Conservation (phyloP, 208 protist genomes). For the Wallacemonas sp. region DNA sequence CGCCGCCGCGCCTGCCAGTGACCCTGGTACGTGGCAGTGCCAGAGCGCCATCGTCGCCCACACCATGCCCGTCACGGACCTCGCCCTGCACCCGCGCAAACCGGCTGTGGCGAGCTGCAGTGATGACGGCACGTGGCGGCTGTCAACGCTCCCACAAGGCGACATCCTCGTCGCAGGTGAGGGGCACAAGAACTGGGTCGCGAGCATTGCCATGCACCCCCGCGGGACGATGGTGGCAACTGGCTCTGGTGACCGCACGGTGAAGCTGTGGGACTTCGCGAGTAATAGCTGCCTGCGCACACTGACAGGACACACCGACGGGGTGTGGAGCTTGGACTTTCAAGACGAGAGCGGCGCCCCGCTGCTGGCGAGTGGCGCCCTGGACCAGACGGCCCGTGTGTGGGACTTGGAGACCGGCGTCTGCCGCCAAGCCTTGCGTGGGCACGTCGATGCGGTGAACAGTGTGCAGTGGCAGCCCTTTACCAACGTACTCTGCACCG, state of each 20-base stretch:
- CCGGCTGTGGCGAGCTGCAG: conserved; percentile 95
- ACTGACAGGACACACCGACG: conserved; percentile 93
- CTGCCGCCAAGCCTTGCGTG: conserved; percentile 93
- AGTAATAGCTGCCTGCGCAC: conserved; percentile 85
- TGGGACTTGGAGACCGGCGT: conserved; percentile 91
- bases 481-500: conserved; percentile 94
- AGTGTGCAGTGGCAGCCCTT: conserved; percentile 91
- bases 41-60: conserved; percentile 79
- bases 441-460: conserved; percentile 96
- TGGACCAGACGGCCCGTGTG: conserved; percentile 95
- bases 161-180: conserved; percentile 95
- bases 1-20: conserved; percentile 2
- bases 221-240: conserved; percentile 94
- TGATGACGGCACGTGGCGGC: conserved; percentile 96
- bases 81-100: conserved; percentile 94
- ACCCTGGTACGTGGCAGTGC: conserved; percentile 61
- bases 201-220: conserved; percentile 85
- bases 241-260: conserved; percentile 94
- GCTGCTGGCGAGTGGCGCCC: conserved; percentile 88
- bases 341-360: conserved; percentile 88
- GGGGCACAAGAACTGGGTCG: conserved; percentile 95
- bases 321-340: conserved; percentile 94
- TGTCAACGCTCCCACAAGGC: conserved; percentile 90
- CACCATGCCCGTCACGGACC: conserved; percentile 81
- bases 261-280: conserved; percentile 97